Conservation (phyloP, 2,329 filamentous ascomycete genomes). For the Orbilia oligospora region DNA sequence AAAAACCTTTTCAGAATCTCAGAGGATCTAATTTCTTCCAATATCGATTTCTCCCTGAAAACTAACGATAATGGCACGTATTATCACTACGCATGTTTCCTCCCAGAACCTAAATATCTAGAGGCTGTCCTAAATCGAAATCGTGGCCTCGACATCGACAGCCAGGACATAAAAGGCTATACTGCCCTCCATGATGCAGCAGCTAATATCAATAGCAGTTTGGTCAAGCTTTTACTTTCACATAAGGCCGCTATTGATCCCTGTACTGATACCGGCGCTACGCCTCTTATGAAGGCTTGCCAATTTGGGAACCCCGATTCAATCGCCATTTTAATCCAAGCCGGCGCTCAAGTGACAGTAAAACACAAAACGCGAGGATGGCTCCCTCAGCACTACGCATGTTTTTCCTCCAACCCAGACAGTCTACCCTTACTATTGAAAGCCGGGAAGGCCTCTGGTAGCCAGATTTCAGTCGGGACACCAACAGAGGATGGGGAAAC, state of each 20-base stretch:
- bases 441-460: neutral
- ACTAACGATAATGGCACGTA: neutral
- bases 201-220: neutral
- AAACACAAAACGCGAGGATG: too few species aligned
- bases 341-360: neutral
- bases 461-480: neutral
- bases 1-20: neutral
- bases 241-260: neutral
- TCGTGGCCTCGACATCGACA: neutral
- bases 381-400: too few species aligned
- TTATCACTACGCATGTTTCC: neutral
- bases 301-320: neutral
- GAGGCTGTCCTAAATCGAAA: neutral
- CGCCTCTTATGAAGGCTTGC: neutral
- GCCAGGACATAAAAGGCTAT: neutral
- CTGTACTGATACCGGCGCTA: neutral
- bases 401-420: neutral
- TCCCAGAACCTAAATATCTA: neutral
- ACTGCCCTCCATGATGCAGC: neutral
- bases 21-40: neutral
- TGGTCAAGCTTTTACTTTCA: neutral
- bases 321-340: neutral
- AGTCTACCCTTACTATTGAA: neutral
- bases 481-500: neutral
- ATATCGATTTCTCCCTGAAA: neutral